Evolutionary conservation across 1,284 basidiomycete genomes (phyloP), one percentile per base, ranked within the genome.

Genomic region (Stygiomarasmius scandens): DNA sequence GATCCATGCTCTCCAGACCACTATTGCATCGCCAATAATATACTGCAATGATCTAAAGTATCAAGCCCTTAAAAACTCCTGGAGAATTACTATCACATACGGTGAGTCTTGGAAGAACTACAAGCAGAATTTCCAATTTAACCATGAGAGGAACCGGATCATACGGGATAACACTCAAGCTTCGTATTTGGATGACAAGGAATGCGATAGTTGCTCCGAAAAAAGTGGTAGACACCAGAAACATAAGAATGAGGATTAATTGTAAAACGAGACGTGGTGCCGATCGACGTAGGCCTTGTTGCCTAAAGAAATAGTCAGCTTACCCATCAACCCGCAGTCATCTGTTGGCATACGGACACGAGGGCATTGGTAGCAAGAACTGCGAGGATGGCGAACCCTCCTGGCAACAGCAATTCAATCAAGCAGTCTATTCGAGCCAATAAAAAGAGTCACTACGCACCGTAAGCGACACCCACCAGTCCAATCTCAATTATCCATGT

Each of bases 1-100:
- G 3, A 55, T 41, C 54, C 54, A 55, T 19, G 54, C 54, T n/a
- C 54, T 23, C 54, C 54, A 55, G 12, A 55, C n/a, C 6, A 55
- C 54, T 3, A 55, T 45, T 3, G 48, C 27, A 22, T 55, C 48
- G 34, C 54, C 44, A 4, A 55, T 14, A 23, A 55, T 19, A 32
- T 55, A 55, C 54, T 55, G 22, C 32, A 44, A 5, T 29, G 44
- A 48, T 16, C 3, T 5, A 3, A n/a, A 20, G 24, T 29, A 3
- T 22, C 22, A 38, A 12, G 14, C 23, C 12, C 14, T 11, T 11
- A 14, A 9, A n/a, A n/a, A n/a, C n/a, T n/a, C n/a, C n/a, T n/a
- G n/a, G n/a, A n/a, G n/a, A n/a, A n/a, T n/a, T n/a, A n/a, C n/a
- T n/a, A n/a, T n/a, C n/a, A 8, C 54, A 49, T 16, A 55, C 54